A percentile compares a stretch with the other conserved stretches of the same genome.
Evolutionary conservation across 225 moss, liverwort and hornwort species (phyloP).

Genomic region (Neckera pumila): DNA sequence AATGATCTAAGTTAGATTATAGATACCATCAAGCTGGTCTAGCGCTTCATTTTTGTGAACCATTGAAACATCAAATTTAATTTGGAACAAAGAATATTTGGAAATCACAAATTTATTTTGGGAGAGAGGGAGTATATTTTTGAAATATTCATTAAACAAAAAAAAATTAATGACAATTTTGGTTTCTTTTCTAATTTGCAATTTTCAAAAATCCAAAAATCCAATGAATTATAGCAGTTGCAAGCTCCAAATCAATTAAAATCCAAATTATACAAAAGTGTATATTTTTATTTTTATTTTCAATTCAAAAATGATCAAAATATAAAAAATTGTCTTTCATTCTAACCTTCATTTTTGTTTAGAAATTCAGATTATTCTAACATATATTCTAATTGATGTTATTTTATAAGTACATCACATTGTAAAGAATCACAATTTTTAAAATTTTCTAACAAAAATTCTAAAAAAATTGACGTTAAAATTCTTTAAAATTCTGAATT

Average conservation of each 20-base stretch:
- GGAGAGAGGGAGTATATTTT: neutral
- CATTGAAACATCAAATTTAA: too few relatives aligned
- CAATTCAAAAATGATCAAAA: neutral
- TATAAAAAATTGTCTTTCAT: neutral
- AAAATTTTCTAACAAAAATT: neutral
- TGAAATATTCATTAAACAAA: neutral
- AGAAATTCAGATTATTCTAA: neutral
- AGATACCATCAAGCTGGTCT: too few relatives aligned
- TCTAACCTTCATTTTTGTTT: neutral
- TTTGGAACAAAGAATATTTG: too few relatives aligned
- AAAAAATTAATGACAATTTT: neutral
- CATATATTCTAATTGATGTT: neutral
- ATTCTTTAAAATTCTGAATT: neutral
- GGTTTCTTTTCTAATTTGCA: neutral
- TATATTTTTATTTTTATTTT: neutral
- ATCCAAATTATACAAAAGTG: neutral
- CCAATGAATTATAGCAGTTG: neutral
- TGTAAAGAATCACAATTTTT: neutral
- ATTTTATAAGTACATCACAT: too few relatives aligned
- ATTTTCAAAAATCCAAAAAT: neutral
- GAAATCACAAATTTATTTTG: too few relatives aligned
- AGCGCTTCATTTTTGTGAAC: too few relatives aligned
- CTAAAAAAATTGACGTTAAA: neutral
- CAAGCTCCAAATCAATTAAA: fast-evolving
- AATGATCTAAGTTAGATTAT: too few relatives aligned